These are phyloP conservation scores for Ettlia oleoabundans DNA, from an alignment of 139 green algal species.

Conservation along the genomic window DNA sequence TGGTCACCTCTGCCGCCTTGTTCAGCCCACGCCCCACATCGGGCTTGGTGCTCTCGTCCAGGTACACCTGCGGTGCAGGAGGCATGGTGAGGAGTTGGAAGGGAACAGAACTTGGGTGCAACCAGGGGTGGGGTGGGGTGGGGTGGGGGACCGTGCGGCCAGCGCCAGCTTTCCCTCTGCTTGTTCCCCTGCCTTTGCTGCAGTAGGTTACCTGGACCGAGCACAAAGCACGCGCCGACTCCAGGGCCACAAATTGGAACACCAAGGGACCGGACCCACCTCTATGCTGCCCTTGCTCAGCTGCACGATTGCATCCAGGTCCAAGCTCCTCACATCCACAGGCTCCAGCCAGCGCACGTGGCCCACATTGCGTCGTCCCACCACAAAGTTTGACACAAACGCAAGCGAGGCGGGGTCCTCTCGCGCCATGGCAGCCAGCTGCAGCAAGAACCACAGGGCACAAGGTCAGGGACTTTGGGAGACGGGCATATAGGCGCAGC, in stretches of 20 bases:
- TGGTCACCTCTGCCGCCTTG: constrained; percentile 76
- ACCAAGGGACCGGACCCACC: too few species aligned
- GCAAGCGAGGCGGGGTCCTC: constrained; percentile 56
- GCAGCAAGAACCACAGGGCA: background rate
- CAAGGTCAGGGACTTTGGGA: too few species aligned
- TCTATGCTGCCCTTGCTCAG: constrained; percentile 60
- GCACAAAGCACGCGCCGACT: background rate
- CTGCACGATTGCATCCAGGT: constrained; percentile 74
- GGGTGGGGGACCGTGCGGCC: too few species aligned
- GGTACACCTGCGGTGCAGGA: constrained; percentile 65
- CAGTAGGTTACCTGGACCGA: background rate
- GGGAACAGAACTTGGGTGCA: background rate
- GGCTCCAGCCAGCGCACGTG: constrained; percentile 81
- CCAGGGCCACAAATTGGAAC: too few species aligned
- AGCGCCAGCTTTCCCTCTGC: too few species aligned
- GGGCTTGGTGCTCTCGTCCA: constrained; percentile 73
- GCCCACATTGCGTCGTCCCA: constrained; percentile 71
- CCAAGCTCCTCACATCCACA: constrained; percentile 78
- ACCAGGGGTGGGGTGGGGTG: too few species aligned
- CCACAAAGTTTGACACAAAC: constrained; percentile 71
- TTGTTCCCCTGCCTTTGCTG: too few species aligned
- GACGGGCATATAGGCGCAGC: too few species aligned
- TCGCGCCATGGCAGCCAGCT: constrained; percentile 69
- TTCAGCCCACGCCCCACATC: constrained; percentile 85
- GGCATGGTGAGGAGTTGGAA: background rate